Conservation (phyloP, 1,139 yeast genomes). For the Debaryomycetaceae sp. region DNA sequence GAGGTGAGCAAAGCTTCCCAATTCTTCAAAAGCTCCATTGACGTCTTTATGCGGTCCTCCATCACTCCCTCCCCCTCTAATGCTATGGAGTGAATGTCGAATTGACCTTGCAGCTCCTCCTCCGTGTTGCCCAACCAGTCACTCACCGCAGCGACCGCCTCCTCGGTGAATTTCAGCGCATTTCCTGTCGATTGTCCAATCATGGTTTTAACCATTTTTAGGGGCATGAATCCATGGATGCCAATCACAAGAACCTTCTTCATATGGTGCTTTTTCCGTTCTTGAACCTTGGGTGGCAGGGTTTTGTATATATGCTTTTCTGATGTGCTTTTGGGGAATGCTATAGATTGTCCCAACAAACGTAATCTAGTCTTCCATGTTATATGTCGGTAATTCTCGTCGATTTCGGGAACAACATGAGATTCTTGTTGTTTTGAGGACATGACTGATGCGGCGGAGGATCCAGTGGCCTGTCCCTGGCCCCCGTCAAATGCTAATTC, state of each 20-base stretch:
- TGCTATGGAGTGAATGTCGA: constrained; percentile 43
- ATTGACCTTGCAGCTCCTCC: constrained; percentile 16
- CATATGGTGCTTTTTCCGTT: constrained; percentile 13
- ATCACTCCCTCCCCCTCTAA: constrained; percentile 53
- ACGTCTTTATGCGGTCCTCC: constrained; percentile 35
- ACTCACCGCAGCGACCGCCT: constrained; percentile 34
- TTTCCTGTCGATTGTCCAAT: constrained; percentile 49
- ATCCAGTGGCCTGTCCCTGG: neutral
- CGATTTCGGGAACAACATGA: constrained; percentile 22
- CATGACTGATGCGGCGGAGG: neutral
- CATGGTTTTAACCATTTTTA: constrained; percentile 44
- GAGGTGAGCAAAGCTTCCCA: constrained; percentile 36
- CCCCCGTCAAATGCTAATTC: constrained; percentile 13
- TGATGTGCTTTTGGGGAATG: constrained; percentile 23
- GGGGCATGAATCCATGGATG: constrained; percentile 53
- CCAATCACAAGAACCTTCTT: constrained; percentile 43
- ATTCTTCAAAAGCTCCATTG: constrained; percentile 35
- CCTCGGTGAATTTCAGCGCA: constrained; percentile 30
- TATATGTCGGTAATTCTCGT: constrained; percentile 32
- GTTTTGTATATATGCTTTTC: constrained; percentile 35
- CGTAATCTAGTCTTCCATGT: constrained; percentile 40
- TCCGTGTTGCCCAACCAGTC: constrained; percentile 35
- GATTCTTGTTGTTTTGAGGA: neutral
- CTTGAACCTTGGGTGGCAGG: constrained; percentile 10
- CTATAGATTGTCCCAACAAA: constrained; percentile 30